These are phyloP conservation scores for Mucor circinelloides DNA, from an alignment of 371 early-diverging fungal genomes.

Conservation along the genomic window DNA sequence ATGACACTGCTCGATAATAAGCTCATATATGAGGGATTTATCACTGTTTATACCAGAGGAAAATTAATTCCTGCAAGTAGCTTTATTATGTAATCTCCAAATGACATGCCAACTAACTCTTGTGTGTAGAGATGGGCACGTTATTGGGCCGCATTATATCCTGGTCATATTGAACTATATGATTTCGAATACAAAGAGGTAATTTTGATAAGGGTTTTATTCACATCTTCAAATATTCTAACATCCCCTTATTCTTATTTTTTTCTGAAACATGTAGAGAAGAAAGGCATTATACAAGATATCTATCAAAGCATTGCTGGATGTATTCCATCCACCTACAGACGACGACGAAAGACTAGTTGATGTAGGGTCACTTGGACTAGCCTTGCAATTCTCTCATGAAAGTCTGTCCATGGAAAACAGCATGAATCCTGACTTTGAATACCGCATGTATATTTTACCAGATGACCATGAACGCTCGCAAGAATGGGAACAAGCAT, in stretches of 20 bases:
- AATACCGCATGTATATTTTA: slow-evolving; percentile 49
- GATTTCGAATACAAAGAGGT: slow-evolving; percentile 54
- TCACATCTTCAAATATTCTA: neutral
- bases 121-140: slow-evolving; percentile 43
- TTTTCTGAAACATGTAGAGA: slow-evolving; percentile 17
- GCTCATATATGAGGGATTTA: slow-evolving; percentile 35
- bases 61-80: slow-evolving; percentile 40
- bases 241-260: neutral
- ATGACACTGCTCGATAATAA: slow-evolving; percentile 34
- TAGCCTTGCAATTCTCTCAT: slow-evolving; percentile 46
- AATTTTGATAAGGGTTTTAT: neutral
- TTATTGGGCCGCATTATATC: slow-evolving; percentile 44
- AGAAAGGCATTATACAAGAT: slow-evolving; percentile 32
- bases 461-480: slow-evolving; percentile 34
- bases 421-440: slow-evolving; percentile 20
- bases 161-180: slow-evolving; percentile 36
- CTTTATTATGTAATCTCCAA: neutral
- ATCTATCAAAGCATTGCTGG: slow-evolving; percentile 30
- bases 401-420: slow-evolving; percentile 12
- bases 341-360: slow-evolving; percentile 51
- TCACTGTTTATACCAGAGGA: slow-evolving; percentile 49
- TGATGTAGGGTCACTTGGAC: slow-evolving; percentile 43
- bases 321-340: slow-evolving; percentile 40
- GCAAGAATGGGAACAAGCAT: slow-evolving; percentile 40
- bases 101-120: neutral